Evolutionary conservation across 805 yeast genomes (phyloP), one percentile per base, ranked within the genome.

Genomic region (Grigorovia humatica): DNA sequence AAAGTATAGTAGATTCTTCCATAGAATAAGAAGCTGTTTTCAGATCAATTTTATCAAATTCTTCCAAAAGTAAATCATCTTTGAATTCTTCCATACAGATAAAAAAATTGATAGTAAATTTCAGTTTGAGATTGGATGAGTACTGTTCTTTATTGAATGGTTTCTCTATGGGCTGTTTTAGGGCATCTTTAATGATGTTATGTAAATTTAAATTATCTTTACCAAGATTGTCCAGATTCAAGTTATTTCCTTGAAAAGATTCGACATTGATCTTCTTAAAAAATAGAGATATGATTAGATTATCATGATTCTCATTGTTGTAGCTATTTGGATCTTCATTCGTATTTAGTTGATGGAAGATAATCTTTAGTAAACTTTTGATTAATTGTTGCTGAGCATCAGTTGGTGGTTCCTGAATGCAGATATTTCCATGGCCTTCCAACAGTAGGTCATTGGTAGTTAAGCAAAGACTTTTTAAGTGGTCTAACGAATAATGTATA

Each of bases 41-140:
- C 27, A 68, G 47, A 48, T 64, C 64, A 30, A 69, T 64, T 27
- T 66, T 63, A 49, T 63, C 68, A 43, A 68, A 65, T 2, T 62
- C 67, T 15, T n/a, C 20, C n/a, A 32, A 29, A 19, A 45, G 18
- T 7, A 12, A n/a, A 9, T 13, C n/a, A 4, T 45, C 29, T 18
- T 9, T 19, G 19, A 38, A 45, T 19, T 18, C 27, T 30, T 6
- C 17, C 12, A 27, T 11, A 9, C 27, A 32, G 17, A n/a, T 19
- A 19, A 45, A 45, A 12, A 45, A 8, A 38, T 38, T 38, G 8
- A 38, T 38, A 13, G 17, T 38, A 38, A 38, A 38, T n/a, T 15
- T 38, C 12, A 7, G 3, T 38, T 38, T 8, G 12, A 38, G 8
- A 38, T 32, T 32, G 15, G 38, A 32, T 9, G 38, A 32, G 15